phyloP scores from a whole-genome alignment of 164 flowering plant species.

The Umbilicus rupestris region DNA sequence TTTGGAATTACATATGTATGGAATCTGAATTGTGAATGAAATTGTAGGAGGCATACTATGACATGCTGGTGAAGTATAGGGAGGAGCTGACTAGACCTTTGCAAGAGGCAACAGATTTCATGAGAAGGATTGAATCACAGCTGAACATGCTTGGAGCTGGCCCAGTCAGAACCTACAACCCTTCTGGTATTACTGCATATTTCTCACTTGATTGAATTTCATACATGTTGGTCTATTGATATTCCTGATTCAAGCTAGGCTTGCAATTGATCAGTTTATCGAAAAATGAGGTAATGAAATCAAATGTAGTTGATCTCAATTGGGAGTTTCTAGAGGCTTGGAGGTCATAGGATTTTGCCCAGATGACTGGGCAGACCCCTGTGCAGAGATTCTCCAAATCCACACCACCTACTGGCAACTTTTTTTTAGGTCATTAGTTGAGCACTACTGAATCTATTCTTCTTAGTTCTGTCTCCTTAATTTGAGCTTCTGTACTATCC shows the following conservation, averaged over 20 bases:
- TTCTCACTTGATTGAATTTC: background rate
- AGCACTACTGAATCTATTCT: background rate
- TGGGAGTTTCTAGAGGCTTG: background rate
- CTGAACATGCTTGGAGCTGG: conserved; percentile 48
- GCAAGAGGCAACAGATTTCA: conserved; percentile 97
- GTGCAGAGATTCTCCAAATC: background rate
- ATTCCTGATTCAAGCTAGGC: too few species aligned
- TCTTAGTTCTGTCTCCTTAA: background rate
- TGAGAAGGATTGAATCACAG: conserved; percentile 77
- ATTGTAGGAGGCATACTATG: conserved; percentile 77
- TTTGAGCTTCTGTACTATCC: background rate
- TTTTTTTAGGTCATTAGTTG: too few species aligned
- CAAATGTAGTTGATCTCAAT: too few species aligned
- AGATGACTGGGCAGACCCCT: background rate
- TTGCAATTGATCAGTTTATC: too few species aligned
- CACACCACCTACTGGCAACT: background rate
- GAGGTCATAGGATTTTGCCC: background rate
- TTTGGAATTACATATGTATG: too few species aligned
- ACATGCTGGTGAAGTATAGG: conserved; percentile 83
- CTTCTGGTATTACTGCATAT: conserved; percentile 24
- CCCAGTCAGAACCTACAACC: conserved; percentile 41
- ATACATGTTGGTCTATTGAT: background rate
- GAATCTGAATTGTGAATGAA: background rate
- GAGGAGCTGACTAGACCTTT: conserved; percentile 84
- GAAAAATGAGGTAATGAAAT: too few species aligned